Base-by-base conservation (phyloP, 164 flowering plant genomes). In the Umbellularia californica region DNA sequence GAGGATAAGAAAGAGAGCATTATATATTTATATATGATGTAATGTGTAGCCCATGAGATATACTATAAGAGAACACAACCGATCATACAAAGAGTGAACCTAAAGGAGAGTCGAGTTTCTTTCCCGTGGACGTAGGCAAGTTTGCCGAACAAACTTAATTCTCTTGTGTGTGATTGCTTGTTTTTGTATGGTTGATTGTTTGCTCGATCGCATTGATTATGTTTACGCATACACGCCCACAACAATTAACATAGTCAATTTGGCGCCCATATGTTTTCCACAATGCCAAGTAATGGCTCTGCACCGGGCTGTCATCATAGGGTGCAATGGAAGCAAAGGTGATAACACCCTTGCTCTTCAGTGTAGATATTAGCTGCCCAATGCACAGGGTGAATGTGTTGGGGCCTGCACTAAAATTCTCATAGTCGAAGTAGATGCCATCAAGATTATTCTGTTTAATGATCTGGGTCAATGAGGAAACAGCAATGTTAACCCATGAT, bases 401-500 rank as follows among this genome's bases (percentile, higher is more conserved):
- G 10, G 87, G 80, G 55, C 80, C 85, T 2, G 80, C 65, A 0
- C 50, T 30, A 70, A 86, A 87, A 72, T 87, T 88, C 70, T 85
- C 90, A 23, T 87, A 84, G 41, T 88, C 88, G n/a, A 85, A 81
- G 60, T 87, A 88, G 15, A 87, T 82, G 12, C 90, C 91, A 68
- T 87, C 90, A 22, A 87, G 27, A 63, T 86, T 35, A 41, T 85
- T 83, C 9, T 79, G 27, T 4, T 80, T 47, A 69, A 90, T 82
- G 71, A 90, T 88, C 0, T 51, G 14, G 28, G 88, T 85, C 68
- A 88, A 81, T 1, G 93, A 88, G 65, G 84, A 68, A 24, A 89
- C 88, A 3, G 94, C 92, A 74, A 88, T 92, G 1, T 83, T 69
- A 30, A 89, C 89, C 93, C 93, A 89, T 0, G 93, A 87, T 9